These are phyloP conservation scores for Tetrapisispora phaffii DNA, from an alignment of 805 yeast species.

Conservation along the genomic window DNA sequence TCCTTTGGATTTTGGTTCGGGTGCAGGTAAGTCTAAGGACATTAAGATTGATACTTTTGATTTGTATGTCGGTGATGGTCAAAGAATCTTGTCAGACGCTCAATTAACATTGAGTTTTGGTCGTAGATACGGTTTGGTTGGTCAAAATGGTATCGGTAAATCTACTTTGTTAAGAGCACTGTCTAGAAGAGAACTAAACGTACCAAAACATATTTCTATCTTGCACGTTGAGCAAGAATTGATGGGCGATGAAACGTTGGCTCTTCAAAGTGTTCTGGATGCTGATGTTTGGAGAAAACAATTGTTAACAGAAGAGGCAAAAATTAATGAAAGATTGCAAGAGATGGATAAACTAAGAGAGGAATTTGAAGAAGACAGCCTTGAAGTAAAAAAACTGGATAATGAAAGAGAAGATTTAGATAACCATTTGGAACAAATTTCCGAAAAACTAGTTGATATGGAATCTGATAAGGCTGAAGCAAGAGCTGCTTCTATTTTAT, in stretches of 20 bases:
- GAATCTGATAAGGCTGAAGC: slow-evolving; percentile 97
- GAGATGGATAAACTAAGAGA: slow-evolving; percentile 62
- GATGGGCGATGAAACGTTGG: slow-evolving; percentile 83
- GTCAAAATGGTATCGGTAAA: slow-evolving; percentile 99
- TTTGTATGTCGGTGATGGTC: slow-evolving; percentile 90
- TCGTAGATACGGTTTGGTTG: slow-evolving; percentile 92
- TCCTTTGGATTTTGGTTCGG: slow-evolving; percentile 82
- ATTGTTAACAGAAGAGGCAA: slow-evolving; percentile 63
- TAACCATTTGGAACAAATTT: slow-evolving; percentile 64
- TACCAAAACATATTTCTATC: slow-evolving; percentile 92
- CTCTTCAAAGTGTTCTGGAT: slow-evolving; percentile 91
- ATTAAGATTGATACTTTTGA: slow-evolving; percentile 89
- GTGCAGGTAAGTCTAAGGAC: slow-evolving; percentile 96
- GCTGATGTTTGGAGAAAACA: slow-evolving; percentile 99
- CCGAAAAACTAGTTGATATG: slow-evolving; percentile 78
- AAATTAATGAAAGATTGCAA: slow-evolving; percentile 60
- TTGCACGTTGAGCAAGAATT: slow-evolving; percentile 97
- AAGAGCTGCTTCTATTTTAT: slow-evolving; percentile 87
- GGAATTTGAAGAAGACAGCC: slow-evolving; percentile 67
- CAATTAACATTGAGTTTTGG: slow-evolving; percentile 82
- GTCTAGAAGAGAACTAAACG: slow-evolving; percentile 84
- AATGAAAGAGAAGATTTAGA: slow-evolving; percentile 85
- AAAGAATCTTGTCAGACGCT: slow-evolving; percentile 83
- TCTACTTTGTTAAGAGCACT: slow-evolving; percentile 86
- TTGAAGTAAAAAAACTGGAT: slow-evolving; percentile 70